Evolutionary conservation across 306 rosid genomes (phyloP), one percentile per base, ranked within the genome.

Genomic region (Dalbergia oliveri): DNA sequence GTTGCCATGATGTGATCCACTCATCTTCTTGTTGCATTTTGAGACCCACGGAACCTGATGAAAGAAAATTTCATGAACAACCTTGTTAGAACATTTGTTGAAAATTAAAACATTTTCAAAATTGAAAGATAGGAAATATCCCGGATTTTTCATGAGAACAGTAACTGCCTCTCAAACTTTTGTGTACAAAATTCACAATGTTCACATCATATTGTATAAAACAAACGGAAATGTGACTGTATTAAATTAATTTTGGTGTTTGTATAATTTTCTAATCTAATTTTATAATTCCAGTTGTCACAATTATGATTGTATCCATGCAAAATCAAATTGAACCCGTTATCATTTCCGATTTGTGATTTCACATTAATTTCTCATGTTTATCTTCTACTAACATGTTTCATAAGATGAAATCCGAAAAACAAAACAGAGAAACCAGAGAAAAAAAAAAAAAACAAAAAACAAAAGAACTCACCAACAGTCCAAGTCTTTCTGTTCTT

Each of bases 1-100:
- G 53, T 64, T 51, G 31, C 45, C 26, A 34, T 35, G 41, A 49
- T 63, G 35, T 21, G 41, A 35, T 34, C 44, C 34, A 72, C 66
- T 72, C 37, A 8, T 65, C 15, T 4, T 72, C 66, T 51, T 21
- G 34, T 58, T 67, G 75, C 37, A 59, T 33, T 33, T n/a, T n/a
- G n/a, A n/a, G 3, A 26, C n/a, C 12, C 59, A 37, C 3, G 2
- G 18, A 54, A 54, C 10, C 66, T 56, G 14, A 18, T n/a, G n/a
- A 54, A 3, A 18, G 11, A 65, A 65, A 14, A 35, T 31, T 56
- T 8, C 19, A 65, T 7, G 16, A n/a, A n/a, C 1, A 72, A 35
- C 5, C 56, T 18, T 11, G 8, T 67, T 56, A 67, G 67, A 26
- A 50, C 9, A 50, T 4, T 56, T 56, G 21, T 4, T 39, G 53